phyloP scores from a whole-genome alignment of 2,329 filamentous ascomycete species.

The Myriosclerotinia scirpicola region DNA sequence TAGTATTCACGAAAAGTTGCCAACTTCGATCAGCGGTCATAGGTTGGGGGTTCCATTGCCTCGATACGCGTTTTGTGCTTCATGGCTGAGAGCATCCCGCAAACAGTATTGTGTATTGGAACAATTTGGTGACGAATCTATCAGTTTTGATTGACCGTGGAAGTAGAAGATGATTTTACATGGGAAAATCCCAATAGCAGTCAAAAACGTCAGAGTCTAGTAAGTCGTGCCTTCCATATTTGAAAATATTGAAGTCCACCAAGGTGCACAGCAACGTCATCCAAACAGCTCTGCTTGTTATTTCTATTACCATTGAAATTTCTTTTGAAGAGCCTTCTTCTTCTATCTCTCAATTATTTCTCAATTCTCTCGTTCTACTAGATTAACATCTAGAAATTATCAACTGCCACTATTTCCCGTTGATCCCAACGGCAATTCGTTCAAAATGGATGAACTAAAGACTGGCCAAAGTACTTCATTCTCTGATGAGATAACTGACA shows the following conservation, averaged over 20 bases:
- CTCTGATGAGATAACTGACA: not conserved
- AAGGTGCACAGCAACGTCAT: not conserved
- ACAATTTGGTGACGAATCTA: not conserved
- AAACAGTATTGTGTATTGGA: not conserved
- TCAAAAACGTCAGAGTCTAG: not conserved
- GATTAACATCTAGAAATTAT: not conserved
- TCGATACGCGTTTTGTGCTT: not conserved
- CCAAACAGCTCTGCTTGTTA: not conserved
- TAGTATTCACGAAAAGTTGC: not conserved
- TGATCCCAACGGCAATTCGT: not conserved
- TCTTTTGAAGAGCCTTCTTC: not conserved
- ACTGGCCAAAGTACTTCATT: not conserved
- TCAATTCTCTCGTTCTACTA: not conserved
- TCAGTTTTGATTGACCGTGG: not conserved
- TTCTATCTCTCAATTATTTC: not conserved
- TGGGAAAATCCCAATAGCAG: not conserved
- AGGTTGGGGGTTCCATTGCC: not conserved
- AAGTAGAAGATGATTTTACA: not conserved
- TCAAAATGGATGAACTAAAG: constrained; percentile 10
- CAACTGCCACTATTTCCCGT: not conserved
- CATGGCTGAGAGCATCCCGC: not conserved
- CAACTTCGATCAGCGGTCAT: not conserved
- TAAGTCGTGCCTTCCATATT: constrained; percentile 2
- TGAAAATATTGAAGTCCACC: not conserved
- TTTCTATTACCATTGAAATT: not conserved